Evolutionary conservation across 371 early-diverging fungal genomes (phyloP).

Genomic region (Mortierella sp.): DNA sequence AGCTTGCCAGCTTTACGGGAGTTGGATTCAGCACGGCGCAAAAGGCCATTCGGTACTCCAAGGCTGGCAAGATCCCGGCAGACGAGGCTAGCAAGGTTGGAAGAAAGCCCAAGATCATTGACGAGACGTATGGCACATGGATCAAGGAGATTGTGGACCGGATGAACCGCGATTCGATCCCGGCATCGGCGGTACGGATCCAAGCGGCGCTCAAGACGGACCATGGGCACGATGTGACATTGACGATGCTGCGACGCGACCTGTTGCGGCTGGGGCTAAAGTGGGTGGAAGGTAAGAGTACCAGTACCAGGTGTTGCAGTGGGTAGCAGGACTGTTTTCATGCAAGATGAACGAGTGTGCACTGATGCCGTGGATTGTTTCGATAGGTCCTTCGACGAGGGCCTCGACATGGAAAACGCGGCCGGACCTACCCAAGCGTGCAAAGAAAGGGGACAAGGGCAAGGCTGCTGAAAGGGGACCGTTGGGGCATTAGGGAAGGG

Average conservation of each 20-base stretch:
- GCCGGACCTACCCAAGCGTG: not conserved
- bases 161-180: not conserved
- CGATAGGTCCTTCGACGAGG: not conserved
- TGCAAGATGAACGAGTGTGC: not conserved
- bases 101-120: conserved; percentile 3
- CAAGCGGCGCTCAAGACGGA: not conserved
- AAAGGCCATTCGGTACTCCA: conserved; percentile 2
- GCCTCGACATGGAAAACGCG: not conserved
- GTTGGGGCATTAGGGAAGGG: too few relatives aligned
- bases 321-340: too few relatives aligned
- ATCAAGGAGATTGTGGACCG: not conserved
- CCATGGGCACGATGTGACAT: not conserved
- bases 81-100: not conserved
- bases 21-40: conserved; percentile 4
- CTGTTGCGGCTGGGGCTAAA: not conserved
- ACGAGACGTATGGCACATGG: not conserved
- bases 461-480: too few relatives aligned
- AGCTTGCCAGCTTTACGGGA: not conserved
- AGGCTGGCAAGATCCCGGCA: not conserved
- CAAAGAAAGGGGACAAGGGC: too few relatives aligned
- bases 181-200: not conserved
- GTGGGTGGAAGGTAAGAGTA: not conserved
- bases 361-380: not conserved
- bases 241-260: conserved; percentile 7
- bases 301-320: too few relatives aligned